phyloP scores from a whole-genome alignment of 345 rosid species.

The Cardamine resedifolia region DNA sequence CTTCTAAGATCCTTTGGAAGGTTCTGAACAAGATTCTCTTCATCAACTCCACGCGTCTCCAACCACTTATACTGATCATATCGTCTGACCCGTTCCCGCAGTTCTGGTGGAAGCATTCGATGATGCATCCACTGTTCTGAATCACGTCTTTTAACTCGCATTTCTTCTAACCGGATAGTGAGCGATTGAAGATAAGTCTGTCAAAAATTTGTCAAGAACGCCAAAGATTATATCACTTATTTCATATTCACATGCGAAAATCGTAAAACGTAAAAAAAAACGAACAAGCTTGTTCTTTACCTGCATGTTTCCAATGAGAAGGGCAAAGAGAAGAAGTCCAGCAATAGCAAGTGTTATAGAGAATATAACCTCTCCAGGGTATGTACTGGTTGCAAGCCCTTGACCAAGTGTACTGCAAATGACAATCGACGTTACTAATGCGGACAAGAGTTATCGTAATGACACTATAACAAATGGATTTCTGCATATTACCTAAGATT shows the following conservation, averaged over 20 bases:
- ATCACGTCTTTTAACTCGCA: conserved; percentile 98
- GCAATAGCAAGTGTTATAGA: conserved; percentile 81
- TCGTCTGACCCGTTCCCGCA: conserved; percentile 87
- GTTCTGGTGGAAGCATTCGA: conserved; percentile 89
- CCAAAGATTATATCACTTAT: conserved; percentile 9
- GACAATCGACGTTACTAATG: not conserved
- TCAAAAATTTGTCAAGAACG: not conserved
- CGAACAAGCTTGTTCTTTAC: conserved; percentile 38
- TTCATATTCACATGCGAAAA: not conserved
- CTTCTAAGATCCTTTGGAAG: conserved; percentile 96
- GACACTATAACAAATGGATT: not conserved
- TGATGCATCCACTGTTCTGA: conserved; percentile 99
- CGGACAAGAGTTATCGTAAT: not conserved
- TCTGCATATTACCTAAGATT: conserved; percentile 65
- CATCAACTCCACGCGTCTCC: conserved; percentile 97
- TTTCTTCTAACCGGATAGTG: conserved; percentile 93
- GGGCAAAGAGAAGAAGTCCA: conserved; percentile 94
- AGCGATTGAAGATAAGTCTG: conserved; percentile 99
- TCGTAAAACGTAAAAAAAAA: not conserved
- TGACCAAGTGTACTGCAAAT: conserved; percentile 85
- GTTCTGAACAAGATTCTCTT: conserved; percentile 78
- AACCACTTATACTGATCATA: conserved; percentile 98
- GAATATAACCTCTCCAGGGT: conserved; percentile 82
- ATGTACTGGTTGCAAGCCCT: conserved; percentile 92
- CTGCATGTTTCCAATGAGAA: conserved; percentile 99